Evolutionary conservation across 2,329 filamentous ascomycete species (phyloP).

Genomic region (Cladosporium sp.): DNA sequence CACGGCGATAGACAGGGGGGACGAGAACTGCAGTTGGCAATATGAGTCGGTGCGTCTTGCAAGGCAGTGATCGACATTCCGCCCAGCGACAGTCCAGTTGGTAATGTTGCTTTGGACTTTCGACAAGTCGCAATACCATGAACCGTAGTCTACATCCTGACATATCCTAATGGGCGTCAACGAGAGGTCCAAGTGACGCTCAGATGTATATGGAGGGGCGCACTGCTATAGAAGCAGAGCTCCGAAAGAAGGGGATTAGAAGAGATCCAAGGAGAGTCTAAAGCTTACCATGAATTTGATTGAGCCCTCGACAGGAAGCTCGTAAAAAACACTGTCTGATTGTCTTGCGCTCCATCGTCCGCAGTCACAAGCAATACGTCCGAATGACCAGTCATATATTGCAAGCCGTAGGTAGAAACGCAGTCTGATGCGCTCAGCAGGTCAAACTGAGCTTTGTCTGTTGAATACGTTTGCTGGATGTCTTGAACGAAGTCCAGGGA

Average conservation of each 20-base stretch:
- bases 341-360: conserved; percentile 7
- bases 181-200: neutral
- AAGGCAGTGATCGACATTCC: conserved; percentile 19
- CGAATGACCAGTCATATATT: conserved; percentile 12
- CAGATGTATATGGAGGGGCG: neutral
- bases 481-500: neutral
- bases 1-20: conserved; percentile 15
- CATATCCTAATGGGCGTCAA: neutral
- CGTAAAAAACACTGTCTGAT: conserved; percentile 16
- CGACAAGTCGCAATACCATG: conserved; percentile 2
- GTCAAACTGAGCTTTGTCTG: conserved; percentile 5
- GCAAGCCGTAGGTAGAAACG: conserved; percentile 14
- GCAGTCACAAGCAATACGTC: conserved; percentile 15
- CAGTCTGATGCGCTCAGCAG: conserved; percentile 15
- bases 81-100: conserved; percentile 13
- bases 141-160: neutral
- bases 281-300: neutral
- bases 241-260: neutral
- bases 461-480: neutral
- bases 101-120: conserved; percentile 5
- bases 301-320: neutral
- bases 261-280: conserved; percentile 1
- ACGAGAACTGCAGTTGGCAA: conserved; percentile 18
- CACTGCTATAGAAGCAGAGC: neutral
- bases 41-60: conserved; percentile 3